phyloP scores from a whole-genome alignment of 768 basidiomycete genomes.

The Tubosaeta brunneosetosa region DNA sequence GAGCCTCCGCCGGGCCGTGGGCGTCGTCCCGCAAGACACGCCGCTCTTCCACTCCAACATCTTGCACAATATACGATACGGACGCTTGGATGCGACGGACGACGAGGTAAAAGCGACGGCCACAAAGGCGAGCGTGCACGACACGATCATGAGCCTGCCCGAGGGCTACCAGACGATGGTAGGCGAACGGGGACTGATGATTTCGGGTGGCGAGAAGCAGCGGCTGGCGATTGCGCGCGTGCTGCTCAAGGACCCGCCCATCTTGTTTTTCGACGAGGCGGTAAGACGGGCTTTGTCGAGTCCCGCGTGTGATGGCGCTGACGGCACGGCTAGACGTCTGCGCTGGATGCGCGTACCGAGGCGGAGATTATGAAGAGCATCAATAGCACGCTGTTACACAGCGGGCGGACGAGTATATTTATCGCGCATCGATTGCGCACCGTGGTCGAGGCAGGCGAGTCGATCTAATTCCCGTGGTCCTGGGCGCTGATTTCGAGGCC shows the following conservation, averaged over 20 bases:
- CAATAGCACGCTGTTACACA: conserved; percentile 69
- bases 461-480: background rate
- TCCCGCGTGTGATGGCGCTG: conserved; percentile 1
- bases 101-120: conserved; percentile 86
- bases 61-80: conserved; percentile 94
- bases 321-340: conserved; percentile 66
- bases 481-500: background rate
- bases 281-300: conserved; percentile 41
- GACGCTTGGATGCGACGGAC: conserved; percentile 79
- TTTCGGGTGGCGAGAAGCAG: conserved; percentile 98
- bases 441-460: conserved; percentile 80
- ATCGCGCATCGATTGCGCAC: conserved; percentile 92
- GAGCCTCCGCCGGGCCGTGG: conserved; percentile 70
- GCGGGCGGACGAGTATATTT: conserved; percentile 88
- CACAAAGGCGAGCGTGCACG: conserved; percentile 80
- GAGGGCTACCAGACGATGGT: conserved; percentile 88
- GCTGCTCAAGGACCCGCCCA: conserved; percentile 89
- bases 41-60: conserved; percentile 96
- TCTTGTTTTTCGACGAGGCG: conserved; percentile 97
- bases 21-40: conserved; percentile 97
- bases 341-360: conserved; percentile 93
- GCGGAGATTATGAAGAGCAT: conserved; percentile 94
- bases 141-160: conserved; percentile 73
- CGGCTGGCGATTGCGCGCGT: conserved; percentile 90
- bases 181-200: conserved; percentile 96